Evolutionary conservation across 2,329 filamentous ascomycete species (phyloP).

Genomic region (Spiromastix sp.): DNA sequence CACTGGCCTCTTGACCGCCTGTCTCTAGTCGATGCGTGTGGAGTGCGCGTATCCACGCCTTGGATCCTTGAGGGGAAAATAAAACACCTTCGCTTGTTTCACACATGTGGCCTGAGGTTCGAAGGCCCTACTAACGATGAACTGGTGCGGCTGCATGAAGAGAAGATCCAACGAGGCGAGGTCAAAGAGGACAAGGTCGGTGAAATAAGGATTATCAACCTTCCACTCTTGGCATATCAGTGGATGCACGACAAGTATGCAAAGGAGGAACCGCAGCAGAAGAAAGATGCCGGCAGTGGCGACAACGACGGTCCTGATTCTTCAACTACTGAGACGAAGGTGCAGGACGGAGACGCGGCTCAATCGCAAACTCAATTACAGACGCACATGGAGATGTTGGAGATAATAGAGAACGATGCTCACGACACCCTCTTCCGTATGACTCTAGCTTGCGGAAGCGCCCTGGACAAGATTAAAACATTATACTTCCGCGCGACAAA

Average conservation of each 20-base stretch:
- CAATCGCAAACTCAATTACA: not conserved
- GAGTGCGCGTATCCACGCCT: constrained; percentile 11
- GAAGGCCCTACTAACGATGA: constrained; percentile 14
- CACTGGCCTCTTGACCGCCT: constrained; percentile 17
- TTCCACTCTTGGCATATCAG: not conserved
- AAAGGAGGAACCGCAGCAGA: not conserved
- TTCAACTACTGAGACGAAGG: not conserved
- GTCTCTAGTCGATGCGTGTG: constrained; percentile 8
- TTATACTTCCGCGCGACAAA: not conserved
- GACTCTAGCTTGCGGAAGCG: not conserved
- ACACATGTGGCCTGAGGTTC: constrained; percentile 15
- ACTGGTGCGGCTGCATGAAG: constrained; percentile 3
- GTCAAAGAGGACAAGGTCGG: not conserved
- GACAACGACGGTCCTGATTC: no score
- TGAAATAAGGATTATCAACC: not conserved
- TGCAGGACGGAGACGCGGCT: not conserved
- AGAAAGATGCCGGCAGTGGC: not conserved
- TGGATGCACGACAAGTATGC: not conserved
- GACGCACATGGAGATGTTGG: not conserved
- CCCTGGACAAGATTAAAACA: not conserved
- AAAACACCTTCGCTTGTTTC: constrained; percentile 12
- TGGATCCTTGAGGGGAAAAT: constrained; percentile 14
- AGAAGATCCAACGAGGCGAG: constrained; percentile 1
- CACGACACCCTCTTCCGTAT: not conserved
- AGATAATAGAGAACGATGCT: not conserved